Conservation (phyloP, 768 basidiomycete genomes). For the Cytidiella melzeri region DNA sequence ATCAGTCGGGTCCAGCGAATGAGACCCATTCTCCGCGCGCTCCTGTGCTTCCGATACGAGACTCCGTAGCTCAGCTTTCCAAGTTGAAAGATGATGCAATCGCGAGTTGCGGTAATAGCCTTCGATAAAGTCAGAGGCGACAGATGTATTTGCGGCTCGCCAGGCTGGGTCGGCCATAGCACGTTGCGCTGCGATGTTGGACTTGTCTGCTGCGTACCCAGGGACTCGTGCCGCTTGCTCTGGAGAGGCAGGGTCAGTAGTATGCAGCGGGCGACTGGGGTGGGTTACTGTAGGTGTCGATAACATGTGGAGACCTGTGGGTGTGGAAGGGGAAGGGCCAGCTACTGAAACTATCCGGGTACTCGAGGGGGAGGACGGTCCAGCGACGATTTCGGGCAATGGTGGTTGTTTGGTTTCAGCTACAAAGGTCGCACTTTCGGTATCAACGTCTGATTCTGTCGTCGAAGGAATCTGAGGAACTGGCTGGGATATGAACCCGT, state of each 20-base stretch:
- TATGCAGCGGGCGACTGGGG: constrained; percentile 24
- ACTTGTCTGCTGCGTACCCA: constrained; percentile 58
- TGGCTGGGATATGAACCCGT: constrained; percentile 17
- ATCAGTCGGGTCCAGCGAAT: neutral
- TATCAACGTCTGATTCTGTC: neutral
- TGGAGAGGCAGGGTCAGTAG: constrained; percentile 37
- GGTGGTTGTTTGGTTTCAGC: neutral
- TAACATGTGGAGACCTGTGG: constrained; percentile 16
- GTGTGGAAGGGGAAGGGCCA: neutral
- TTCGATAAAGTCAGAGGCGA: constrained; percentile 81
- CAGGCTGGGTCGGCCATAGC: constrained; percentile 82
- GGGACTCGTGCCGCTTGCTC: constrained; percentile 45
- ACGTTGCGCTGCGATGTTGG: constrained; percentile 69
- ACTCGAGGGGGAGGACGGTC: neutral
- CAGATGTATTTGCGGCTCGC: constrained; percentile 83
- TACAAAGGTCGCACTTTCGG: neutral
- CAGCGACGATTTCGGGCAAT: neutral
- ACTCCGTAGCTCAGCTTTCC: constrained; percentile 84
- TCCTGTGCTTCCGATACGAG: constrained; percentile 79
- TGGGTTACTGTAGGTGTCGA: constrained; percentile 7
- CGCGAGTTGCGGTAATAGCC: constrained; percentile 70
- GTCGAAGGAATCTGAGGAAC: neutral
- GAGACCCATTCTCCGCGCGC: constrained; percentile 43
- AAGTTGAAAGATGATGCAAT: constrained; percentile 86
- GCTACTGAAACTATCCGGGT: neutral